Percentiles rank a stretch among this genome's conserved stretches.
These are phyloP conservation scores for Backusella australiensis DNA, from an alignment of 192 early-diverging fungal species.

Conservation along the genomic window DNA sequence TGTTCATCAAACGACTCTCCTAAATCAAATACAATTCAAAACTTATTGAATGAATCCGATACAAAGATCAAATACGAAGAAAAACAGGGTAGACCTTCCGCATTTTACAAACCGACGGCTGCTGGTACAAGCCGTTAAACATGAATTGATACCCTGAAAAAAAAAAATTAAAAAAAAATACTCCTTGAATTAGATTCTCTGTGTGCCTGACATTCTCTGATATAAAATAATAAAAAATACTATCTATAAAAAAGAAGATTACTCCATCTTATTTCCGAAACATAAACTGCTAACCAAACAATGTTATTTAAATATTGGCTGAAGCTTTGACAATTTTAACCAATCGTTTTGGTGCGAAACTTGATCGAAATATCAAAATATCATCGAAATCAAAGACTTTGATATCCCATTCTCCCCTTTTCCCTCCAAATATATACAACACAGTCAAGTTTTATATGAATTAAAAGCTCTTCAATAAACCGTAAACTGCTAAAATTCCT, in stretches of 20 bases:
- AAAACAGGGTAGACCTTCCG: slow-evolving; percentile 3
- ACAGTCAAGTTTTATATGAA: not conserved
- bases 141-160: not conserved
- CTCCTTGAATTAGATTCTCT: slow-evolving; percentile 2
- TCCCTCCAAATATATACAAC: not conserved
- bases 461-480: not conserved
- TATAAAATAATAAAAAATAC: not conserved
- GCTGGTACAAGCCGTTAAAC: not conserved
- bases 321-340: not conserved
- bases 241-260: not conserved
- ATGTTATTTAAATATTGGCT: not conserved
- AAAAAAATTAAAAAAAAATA: not conserved
- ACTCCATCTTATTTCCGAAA: slow-evolving; percentile 4
- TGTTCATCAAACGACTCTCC: slow-evolving; percentile 7
- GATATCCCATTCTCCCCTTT: not conserved
- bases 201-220: slow-evolving; percentile 5
- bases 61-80: slow-evolving; percentile 6
- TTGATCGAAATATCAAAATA: not conserved
- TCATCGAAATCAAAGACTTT: not conserved
- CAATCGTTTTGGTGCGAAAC: not conserved
- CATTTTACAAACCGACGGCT: slow-evolving; percentile 10
- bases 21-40: slow-evolving; percentile 13
- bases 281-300: not conserved
- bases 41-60: not conserved
- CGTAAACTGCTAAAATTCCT: not conserved